Conservation (phyloP, 2,329 filamentous ascomycete genomes). For the Nigrograna mackinnonii region DNA sequence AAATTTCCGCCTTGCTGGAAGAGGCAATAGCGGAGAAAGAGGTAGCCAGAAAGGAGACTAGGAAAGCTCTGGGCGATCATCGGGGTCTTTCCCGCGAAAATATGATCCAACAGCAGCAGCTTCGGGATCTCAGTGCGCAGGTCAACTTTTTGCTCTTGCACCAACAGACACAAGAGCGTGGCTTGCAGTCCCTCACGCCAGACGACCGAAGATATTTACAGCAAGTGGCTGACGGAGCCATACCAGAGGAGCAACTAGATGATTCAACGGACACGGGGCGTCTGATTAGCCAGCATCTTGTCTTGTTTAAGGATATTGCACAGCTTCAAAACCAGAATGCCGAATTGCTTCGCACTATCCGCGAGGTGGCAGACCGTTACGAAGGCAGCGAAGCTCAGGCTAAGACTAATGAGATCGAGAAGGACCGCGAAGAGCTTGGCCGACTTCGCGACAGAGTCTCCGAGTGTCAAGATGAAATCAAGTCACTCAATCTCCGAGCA, state of each 20-base stretch:
- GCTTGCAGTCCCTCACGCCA: conserved; percentile 69
- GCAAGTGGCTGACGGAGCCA: conserved; percentile 74
- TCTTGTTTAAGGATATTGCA: conserved; percentile 82
- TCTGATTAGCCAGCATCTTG: conserved; percentile 87
- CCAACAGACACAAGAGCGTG: conserved; percentile 79
- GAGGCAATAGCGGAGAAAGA: conserved; percentile 82
- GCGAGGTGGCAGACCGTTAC: conserved; percentile 84
- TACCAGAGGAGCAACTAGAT: conserved; percentile 63
- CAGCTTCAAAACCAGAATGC: conserved; percentile 88
- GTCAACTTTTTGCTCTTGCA: conserved; percentile 90
- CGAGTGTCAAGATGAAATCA: conserved; percentile 82
- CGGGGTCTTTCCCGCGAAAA: conserved; percentile 66
- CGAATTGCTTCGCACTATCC: conserved; percentile 78
- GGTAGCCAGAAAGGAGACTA: conserved; percentile 72
- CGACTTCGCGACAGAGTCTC: conserved; percentile 72
- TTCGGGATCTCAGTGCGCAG: conserved; percentile 87
- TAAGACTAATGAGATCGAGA: conserved; percentile 57
- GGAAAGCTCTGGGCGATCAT: conserved; percentile 77
- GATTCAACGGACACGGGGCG: conserved; percentile 81
- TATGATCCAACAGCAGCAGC: conserved; percentile 79
- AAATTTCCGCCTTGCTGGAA: conserved; percentile 78
- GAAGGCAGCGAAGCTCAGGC: conserved; percentile 84
- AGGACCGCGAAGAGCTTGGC: conserved; percentile 71
- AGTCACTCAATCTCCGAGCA: conserved; percentile 78
- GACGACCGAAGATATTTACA: conserved; percentile 78